phyloP scores from a whole-genome alignment of 345 rosid genomes.

The Limnanthes douglasii region DNA sequence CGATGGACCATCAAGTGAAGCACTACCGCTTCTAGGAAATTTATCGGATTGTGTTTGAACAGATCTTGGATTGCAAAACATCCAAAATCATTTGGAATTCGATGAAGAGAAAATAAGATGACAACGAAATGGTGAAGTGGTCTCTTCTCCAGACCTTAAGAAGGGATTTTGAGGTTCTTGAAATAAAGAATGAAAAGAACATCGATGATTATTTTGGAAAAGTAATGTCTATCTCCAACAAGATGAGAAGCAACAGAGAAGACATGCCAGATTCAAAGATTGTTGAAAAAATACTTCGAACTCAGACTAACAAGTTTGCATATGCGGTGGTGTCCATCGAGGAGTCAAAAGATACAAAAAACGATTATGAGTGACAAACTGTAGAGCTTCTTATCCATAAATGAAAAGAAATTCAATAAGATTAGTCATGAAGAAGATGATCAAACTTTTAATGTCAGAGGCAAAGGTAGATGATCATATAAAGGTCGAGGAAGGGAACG shows the following conservation, averaged over 20 bases:
- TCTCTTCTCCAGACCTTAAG: too few relatives aligned
- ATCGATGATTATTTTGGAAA: not conserved
- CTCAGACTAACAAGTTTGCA: not conserved
- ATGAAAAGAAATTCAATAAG: too few relatives aligned
- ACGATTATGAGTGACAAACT: too few relatives aligned
- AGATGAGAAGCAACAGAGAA: not conserved
- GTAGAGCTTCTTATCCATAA: too few relatives aligned
- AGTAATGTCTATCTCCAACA: not conserved
- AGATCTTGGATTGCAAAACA: not conserved
- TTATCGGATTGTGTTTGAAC: not conserved
- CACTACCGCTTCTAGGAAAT: not conserved
- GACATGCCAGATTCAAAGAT: not conserved
- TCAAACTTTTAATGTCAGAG: not conserved
- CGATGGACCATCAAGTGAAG: not conserved
- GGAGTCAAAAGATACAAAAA: too few relatives aligned
- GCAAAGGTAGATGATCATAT: not conserved
- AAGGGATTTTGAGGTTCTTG: too few relatives aligned
- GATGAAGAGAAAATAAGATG: too few relatives aligned
- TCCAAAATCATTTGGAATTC: too few relatives aligned
- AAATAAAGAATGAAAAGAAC: not conserved
- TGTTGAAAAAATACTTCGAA: not conserved
- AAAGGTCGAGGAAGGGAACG: not conserved
- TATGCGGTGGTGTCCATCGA: too few relatives aligned
- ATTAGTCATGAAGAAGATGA: too few relatives aligned
- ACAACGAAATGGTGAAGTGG: too few relatives aligned